These are phyloP conservation scores for Mortierella antarctica DNA, from an alignment of 192 early-diverging fungal species.

Conservation along the genomic window DNA sequence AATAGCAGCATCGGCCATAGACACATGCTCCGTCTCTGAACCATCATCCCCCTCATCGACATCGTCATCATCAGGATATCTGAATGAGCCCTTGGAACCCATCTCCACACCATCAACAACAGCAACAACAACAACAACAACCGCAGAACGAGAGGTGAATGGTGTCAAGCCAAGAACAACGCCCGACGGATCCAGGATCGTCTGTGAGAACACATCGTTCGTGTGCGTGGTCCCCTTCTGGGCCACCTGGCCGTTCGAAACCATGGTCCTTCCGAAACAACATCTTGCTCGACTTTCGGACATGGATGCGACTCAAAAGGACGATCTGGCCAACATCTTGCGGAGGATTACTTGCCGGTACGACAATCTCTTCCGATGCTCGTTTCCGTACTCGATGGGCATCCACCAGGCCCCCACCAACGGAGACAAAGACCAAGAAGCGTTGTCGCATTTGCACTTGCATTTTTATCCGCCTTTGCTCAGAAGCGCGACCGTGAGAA, in stretches of 20 bases:
- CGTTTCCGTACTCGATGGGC: slow-evolving; percentile 98
- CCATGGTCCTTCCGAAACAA: slow-evolving; percentile 79
- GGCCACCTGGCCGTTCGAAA: slow-evolving; percentile 98
- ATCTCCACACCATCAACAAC: background rate
- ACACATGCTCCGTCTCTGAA: background rate
- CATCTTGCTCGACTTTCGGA: slow-evolving; percentile 71
- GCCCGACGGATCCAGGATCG: slow-evolving; percentile 68
- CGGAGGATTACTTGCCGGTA: slow-evolving; percentile 84
- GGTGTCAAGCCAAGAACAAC: slow-evolving; percentile 15
- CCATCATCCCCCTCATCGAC: background rate
- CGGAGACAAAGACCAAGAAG: slow-evolving; percentile 56
- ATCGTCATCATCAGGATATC: background rate
- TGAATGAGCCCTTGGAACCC: background rate
- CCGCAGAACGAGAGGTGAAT: background rate
- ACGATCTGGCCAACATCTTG: slow-evolving; percentile 81
- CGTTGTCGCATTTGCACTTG: slow-evolving; percentile 83
- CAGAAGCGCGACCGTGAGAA: slow-evolving; percentile 89
- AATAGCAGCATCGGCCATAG: too few species aligned
- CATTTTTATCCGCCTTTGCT: slow-evolving; percentile 98
- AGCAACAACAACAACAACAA: background rate
- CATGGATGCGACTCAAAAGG: slow-evolving; percentile 59
- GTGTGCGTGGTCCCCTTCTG: slow-evolving; percentile 93
- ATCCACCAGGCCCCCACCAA: slow-evolving; percentile 88
- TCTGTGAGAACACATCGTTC: slow-evolving; percentile 86
- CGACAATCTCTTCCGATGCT: slow-evolving; percentile 91